A percentile compares a stretch with the other conserved stretches of the same genome.
phyloP scores from a whole-genome alignment of 495 filamentous ascomycete genomes.

The Barbatosphaeria neglecta region DNA sequence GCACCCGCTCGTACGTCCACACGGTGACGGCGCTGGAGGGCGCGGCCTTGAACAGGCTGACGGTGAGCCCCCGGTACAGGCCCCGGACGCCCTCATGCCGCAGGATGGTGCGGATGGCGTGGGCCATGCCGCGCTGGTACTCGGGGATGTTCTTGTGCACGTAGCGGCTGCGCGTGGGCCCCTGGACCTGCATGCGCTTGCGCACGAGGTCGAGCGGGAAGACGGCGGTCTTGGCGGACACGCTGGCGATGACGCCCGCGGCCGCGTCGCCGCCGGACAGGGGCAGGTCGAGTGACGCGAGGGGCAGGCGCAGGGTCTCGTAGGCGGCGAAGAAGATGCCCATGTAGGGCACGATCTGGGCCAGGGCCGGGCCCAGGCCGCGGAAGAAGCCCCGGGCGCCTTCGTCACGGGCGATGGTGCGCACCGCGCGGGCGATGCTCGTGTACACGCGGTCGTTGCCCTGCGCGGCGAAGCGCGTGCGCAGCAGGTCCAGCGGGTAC shows the following conservation, averaged over 20 bases:
- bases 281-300: constrained; percentile 46
- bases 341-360: constrained; percentile 91
- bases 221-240: constrained; percentile 75
- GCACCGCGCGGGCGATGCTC: constrained; percentile 52
- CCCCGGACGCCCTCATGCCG: constrained; percentile 63
- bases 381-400: constrained; percentile 74
- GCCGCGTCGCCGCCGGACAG: constrained; percentile 70
- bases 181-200: constrained; percentile 92
- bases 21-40: constrained; percentile 92
- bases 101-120: constrained; percentile 56
- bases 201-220: constrained; percentile 91
- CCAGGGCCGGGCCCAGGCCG: constrained; percentile 66
- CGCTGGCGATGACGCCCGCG: constrained; percentile 65
- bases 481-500: constrained; percentile 87
- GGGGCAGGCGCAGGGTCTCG: constrained; percentile 51
- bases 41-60: constrained; percentile 86
- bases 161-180: constrained; percentile 66
- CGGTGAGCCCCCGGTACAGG: constrained; percentile 76
- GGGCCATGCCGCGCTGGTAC: constrained; percentile 51
- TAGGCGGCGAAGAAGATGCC: constrained; percentile 88
- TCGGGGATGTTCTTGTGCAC: constrained; percentile 81
- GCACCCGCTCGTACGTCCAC: constrained; percentile 87
- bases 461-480: constrained; percentile 91
- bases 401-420: constrained; percentile 64
- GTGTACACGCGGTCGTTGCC: constrained; percentile 72